Evolutionary conservation across 768 basidiomycete genomes (phyloP), one percentile per base, ranked within the genome.

Genomic region (Lyophyllum semitale): DNA sequence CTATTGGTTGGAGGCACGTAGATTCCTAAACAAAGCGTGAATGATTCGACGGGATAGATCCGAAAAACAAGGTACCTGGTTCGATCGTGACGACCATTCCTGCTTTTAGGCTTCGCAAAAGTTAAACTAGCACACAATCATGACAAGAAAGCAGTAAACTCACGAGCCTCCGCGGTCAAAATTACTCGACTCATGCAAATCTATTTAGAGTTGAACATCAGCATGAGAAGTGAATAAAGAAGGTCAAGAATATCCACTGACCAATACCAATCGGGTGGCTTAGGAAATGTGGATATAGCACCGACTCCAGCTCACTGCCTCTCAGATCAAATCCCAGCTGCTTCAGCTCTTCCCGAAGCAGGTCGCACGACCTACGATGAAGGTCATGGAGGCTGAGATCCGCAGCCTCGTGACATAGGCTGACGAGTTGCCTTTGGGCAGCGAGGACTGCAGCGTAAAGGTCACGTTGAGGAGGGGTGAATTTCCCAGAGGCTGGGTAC

Each of bases 21-120:
- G 29, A 96, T 80, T 1, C 91, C 94, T 82, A 32, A 3, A 37
- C 65, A 56, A 47, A 42, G 41, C 18, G 59, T 25, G 54, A 41
- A 26, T 51, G 29, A 59, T 41, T 25, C 44, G 7, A 26, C 25
- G 29, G 20, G 12, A 45, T 9, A 48, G 35, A 37, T 44, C 30
- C 8, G 32, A 29, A 22, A 23, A 7, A 8, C 6, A 18, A 57
- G 70, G 46, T 61, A 85, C 89, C 92, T 55, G 93, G 93, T 65
- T 97, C 95, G 55, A 98, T 81, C 0, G 95, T 97, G 41, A 97
- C 84, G 7, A 97, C 92, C 85, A 94, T 97, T 0, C 95, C 95
- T 7, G 80, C 78, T 58, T 85, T 80, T 52, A 98, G 68, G 23
- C 93, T 91, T 57, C 46, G 40, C 37, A 53, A 8, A 37, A 6